Conservation (phyloP, 768 basidiomycete genomes). For the Ramaria sp. region DNA sequence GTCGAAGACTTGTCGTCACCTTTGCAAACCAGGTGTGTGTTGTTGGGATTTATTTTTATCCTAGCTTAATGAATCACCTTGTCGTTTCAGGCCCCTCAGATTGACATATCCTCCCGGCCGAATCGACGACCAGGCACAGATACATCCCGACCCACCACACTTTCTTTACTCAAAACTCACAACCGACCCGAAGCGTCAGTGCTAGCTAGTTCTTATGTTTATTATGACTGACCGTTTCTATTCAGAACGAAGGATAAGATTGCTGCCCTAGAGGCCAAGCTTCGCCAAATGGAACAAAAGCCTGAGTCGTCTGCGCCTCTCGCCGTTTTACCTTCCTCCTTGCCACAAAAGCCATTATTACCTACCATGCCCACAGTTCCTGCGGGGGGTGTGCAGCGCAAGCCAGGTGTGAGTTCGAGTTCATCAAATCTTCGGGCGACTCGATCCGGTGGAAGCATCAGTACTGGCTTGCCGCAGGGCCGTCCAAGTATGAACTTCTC, state of each 20-base stretch:
- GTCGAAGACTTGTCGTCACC: slow-evolving; percentile 85
- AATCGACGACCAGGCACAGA: slow-evolving; percentile 29
- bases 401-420: background rate
- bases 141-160: slow-evolving; percentile 62
- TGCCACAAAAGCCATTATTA: slow-evolving; percentile 4
- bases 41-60: background rate
- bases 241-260: slow-evolving; percentile 73
- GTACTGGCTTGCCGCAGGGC: background rate
- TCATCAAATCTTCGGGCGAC: background rate
- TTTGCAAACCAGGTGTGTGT: slow-evolving; percentile 67
- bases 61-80: background rate
- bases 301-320: background rate
- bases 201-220: background rate
- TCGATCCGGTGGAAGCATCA: background rate
- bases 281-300: slow-evolving; percentile 56
- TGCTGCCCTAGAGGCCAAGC: slow-evolving; percentile 91
- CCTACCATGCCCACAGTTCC: slow-evolving; percentile 4
- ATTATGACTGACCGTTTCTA: background rate
- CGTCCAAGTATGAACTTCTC: background rate
- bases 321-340: slow-evolving; percentile 3
- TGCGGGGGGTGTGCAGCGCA: slow-evolving; percentile 4
- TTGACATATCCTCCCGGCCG: slow-evolving; percentile 29
- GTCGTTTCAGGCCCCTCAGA: background rate
- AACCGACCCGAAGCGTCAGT: slow-evolving; percentile 34
- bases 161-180: slow-evolving; percentile 78